These are phyloP conservation scores for Colletotrichum simmondsii DNA, from an alignment of 2,329 filamentous ascomycete species.

Conservation along the genomic window DNA sequence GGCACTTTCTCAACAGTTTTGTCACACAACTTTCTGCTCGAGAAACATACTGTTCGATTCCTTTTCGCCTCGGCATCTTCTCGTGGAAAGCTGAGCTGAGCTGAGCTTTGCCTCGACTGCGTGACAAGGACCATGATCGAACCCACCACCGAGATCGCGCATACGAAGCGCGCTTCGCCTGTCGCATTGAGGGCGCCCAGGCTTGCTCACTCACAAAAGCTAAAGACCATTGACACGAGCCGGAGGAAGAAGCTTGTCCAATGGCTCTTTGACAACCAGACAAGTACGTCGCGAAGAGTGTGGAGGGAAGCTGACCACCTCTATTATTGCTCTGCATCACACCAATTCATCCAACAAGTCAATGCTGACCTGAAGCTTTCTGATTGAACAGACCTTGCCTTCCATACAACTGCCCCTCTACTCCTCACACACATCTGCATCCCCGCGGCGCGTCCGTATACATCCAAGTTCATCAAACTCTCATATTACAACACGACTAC, in stretches of 20 bases:
- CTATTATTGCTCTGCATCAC: not conserved
- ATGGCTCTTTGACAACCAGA: conserved; percentile 2
- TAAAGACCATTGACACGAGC: not conserved
- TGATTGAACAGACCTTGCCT: not conserved
- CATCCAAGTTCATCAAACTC: not conserved
- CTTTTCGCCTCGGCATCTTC: not conserved
- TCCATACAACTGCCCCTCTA: not conserved
- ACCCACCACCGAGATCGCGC: not conserved
- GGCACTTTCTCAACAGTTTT: not conserved
- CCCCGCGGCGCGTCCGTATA: not conserved
- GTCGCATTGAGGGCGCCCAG: not conserved
- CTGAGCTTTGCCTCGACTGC: not conserved
- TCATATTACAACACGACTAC: not conserved
- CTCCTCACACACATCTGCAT: not conserved
- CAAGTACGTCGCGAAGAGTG: not conserved
- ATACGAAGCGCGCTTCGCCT: not conserved
- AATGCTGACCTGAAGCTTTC: not conserved
- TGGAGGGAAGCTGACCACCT: not conserved
- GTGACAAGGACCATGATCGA: not conserved
- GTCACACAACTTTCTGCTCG: not conserved
- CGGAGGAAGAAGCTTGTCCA: not conserved
- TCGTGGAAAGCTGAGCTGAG: not conserved
- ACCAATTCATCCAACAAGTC: not conserved
- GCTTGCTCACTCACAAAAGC: not conserved
- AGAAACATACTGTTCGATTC: not conserved